A percentile compares a stretch with the other conserved stretches of the same genome.
These are phyloP conservation scores for Monilinia fructigena DNA, from an alignment of 2,329 filamentous ascomycete genomes.

Conservation along the genomic window DNA sequence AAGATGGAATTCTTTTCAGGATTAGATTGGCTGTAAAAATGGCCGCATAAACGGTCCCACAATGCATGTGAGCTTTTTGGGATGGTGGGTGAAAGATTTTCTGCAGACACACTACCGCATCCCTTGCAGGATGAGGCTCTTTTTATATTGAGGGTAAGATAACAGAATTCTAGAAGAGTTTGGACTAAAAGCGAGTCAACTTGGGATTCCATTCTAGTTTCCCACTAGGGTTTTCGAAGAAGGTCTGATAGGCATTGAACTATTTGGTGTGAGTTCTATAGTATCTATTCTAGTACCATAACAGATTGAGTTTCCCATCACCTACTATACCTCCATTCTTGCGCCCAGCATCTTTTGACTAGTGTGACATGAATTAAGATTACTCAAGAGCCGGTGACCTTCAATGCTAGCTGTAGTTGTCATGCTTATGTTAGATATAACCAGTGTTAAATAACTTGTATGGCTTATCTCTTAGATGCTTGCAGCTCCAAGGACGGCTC, in stretches of 20 bases:
- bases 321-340: background rate
- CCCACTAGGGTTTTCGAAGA: background rate
- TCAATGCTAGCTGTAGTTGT: background rate
- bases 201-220: background rate
- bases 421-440: slow-evolving; percentile 4
- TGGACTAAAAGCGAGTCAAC: background rate
- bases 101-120: background rate
- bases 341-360: background rate
- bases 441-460: background rate
- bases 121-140: slow-evolving; percentile 5
- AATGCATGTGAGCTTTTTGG: slow-evolving; percentile 12
- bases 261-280: background rate
- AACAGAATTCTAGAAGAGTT: background rate
- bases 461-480: background rate
- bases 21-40: background rate
- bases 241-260: background rate
- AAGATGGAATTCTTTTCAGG: background rate
- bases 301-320: background rate
- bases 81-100: background rate
- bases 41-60: background rate
- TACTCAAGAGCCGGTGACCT: background rate
- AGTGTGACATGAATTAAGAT: background rate
- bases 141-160: background rate
- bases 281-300: background rate
- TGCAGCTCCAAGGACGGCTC: background rate